These are phyloP conservation scores for Zasmidium citrigriseum DNA, from an alignment of 2,329 filamentous ascomycete species.

Conservation along the genomic window DNA sequence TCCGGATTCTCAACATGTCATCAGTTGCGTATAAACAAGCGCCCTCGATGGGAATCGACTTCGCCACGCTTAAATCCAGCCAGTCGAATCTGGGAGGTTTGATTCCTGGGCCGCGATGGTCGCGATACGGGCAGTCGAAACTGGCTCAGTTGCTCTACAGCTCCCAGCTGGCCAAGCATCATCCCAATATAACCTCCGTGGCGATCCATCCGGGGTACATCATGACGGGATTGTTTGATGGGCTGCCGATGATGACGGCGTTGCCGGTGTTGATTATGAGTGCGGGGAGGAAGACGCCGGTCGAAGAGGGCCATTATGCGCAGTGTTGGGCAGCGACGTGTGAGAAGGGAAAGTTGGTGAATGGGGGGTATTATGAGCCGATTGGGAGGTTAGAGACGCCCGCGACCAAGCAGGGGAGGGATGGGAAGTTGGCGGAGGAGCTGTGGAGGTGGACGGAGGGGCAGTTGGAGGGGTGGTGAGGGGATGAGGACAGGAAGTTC, in stretches of 20 bases:
- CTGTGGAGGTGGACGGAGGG: conserved; percentile 39
- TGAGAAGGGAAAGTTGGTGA: conserved; percentile 17
- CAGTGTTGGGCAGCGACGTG: conserved; percentile 26
- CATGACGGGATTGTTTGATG: conserved; percentile 38
- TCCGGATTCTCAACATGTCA: conserved; percentile 29
- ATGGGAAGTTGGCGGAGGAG: conserved; percentile 34
- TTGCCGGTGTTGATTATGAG: conserved; percentile 16
- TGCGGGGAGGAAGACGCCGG: conserved; percentile 10
- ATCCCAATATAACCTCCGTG: conserved; percentile 40
- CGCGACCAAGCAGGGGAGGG: conserved; percentile 29
- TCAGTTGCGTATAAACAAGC: conserved; percentile 26
- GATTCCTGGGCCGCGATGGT: conserved; percentile 32
- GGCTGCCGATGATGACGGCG: conserved; percentile 18
- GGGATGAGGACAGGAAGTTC: background rate
- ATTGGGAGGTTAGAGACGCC: conserved; percentile 32
- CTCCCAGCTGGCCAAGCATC: conserved; percentile 41
- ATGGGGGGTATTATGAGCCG: conserved; percentile 42
- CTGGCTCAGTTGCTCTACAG: conserved; percentile 51
- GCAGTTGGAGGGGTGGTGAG: conserved; percentile 16
- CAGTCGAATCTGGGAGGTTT: conserved; percentile 10
- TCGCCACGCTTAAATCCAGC: conserved; percentile 27
- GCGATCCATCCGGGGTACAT: conserved; percentile 47
- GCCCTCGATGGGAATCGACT: conserved; percentile 18
- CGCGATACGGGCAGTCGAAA: conserved; percentile 49
- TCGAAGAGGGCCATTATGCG: conserved; percentile 24